A percentile compares a stretch with the other conserved stretches of the same genome.
Conservation (phyloP, 2,329 filamentous ascomycete genomes). For the Sporothrix dimorphospora region DNA sequence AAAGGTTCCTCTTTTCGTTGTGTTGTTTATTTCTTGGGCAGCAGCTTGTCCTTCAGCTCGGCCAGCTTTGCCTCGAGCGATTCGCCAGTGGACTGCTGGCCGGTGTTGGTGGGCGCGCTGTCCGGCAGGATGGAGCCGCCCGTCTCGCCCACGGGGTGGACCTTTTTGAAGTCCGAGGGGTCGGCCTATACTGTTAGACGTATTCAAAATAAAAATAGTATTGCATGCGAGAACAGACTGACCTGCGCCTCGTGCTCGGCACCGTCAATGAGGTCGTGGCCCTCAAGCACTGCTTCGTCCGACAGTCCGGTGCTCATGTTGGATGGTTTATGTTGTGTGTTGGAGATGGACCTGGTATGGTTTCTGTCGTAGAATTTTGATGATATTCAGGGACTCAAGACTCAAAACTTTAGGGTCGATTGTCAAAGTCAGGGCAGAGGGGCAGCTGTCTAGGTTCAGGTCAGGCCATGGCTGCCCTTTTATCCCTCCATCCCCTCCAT, state of each 20-base stretch:
- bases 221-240: no score
- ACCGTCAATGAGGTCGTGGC: slow-evolving; percentile 11
- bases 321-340: background rate
- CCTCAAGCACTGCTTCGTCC: slow-evolving; percentile 13
- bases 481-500: background rate
- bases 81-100: background rate
- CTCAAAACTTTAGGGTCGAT: background rate
- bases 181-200: background rate
- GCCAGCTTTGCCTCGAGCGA: background rate
- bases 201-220: no score
- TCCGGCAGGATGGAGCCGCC: slow-evolving; percentile 2
- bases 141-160: slow-evolving; percentile 6
- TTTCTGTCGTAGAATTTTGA: no score
- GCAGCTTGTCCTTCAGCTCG: background rate
- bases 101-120: background rate
- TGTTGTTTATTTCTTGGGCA: background rate
- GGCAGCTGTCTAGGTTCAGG: no score
- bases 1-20: no score
- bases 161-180: slow-evolving; percentile 14
- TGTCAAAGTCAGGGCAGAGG: slow-evolving; percentile 6
- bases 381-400: background rate
- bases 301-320: background rate
- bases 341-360: background rate
- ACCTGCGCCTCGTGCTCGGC: slow-evolving; percentile 20
- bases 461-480: background rate